Conservation (phyloP, 2,329 filamentous ascomycete genomes). For the Colletotrichum truncatum region DNA sequence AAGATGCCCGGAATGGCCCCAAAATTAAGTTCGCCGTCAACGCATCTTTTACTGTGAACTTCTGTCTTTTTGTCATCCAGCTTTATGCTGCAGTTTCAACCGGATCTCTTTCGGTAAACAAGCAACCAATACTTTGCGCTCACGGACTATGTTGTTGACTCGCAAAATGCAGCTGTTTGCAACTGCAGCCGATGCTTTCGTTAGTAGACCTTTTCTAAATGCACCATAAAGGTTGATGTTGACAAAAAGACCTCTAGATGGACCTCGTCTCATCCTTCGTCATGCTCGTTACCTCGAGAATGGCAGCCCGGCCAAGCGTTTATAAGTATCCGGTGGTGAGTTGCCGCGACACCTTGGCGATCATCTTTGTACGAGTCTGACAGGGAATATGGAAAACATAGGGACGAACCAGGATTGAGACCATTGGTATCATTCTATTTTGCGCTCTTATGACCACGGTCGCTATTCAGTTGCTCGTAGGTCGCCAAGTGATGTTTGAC, state of each 20-base stretch:
- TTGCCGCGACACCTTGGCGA: conserved; percentile 21
- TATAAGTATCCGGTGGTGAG: conserved; percentile 69
- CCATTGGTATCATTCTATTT: conserved; percentile 72
- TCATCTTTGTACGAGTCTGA: not conserved
- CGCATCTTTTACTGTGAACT: conserved; percentile 59
- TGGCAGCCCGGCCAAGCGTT: conserved; percentile 67
- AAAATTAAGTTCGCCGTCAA: conserved; percentile 64
- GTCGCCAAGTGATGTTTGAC: conserved; percentile 34
- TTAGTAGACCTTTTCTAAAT: conserved; percentile 39
- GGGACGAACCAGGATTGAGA: conserved; percentile 70
- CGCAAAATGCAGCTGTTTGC: conserved; percentile 58
- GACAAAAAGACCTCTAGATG: conserved; percentile 49
- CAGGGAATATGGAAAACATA: conserved; percentile 32
- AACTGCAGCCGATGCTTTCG: conserved; percentile 72
- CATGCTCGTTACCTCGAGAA: conserved; percentile 67
- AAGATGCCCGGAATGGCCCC: conserved; percentile 58
- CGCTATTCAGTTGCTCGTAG: conserved; percentile 67
- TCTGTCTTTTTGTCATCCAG: conserved; percentile 66
- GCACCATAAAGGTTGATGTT: conserved; percentile 6
- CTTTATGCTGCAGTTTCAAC: conserved; percentile 67
- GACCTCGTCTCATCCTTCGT: conserved; percentile 72
- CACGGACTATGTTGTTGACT: conserved; percentile 18
- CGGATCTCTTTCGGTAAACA: conserved; percentile 59
- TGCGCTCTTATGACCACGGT: conserved; percentile 74
- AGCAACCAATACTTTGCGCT: not conserved